Conservation (phyloP, 208 protist species). For the Acanthamoeba polyphaga region DNA sequence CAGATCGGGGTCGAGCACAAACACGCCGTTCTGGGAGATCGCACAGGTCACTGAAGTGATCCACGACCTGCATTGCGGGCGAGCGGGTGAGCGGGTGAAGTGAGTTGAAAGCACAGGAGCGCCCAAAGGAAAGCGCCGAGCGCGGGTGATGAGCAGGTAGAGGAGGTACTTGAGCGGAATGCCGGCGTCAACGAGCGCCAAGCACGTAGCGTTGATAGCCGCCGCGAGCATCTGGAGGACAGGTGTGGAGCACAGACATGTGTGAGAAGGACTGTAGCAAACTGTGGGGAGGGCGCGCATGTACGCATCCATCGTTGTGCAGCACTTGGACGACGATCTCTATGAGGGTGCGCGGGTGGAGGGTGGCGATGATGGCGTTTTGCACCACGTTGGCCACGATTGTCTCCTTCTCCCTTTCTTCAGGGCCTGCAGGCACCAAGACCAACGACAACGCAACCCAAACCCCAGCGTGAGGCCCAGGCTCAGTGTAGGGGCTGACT, state of each 20-base stretch:
- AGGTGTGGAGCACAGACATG: too few relatives aligned
- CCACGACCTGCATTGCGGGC: not conserved
- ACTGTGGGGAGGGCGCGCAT: not conserved
- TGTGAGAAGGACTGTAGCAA: too few relatives aligned
- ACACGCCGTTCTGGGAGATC: not conserved
- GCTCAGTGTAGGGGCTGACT: not conserved
- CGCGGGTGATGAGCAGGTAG: not conserved
- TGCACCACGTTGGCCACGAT: conserved; percentile 22
- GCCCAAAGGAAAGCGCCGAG: not conserved
- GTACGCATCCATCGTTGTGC: conserved; percentile 60
- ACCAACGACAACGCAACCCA: not conserved
- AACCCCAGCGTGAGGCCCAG: not conserved
- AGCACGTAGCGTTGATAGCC: conserved; percentile 56
- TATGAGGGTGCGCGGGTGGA: conserved; percentile 69
- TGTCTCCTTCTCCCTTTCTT: conserved; percentile 55
- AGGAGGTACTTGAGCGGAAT: conserved; percentile 36
- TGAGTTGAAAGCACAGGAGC: not conserved
- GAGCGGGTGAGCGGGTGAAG: not conserved
- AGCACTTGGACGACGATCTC: conserved; percentile 71
- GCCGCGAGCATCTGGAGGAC: not conserved
- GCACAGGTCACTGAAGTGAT: conserved; percentile 36
- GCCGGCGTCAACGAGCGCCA: conserved; percentile 61
- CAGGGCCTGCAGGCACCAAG: not conserved
- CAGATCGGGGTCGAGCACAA: conserved; percentile 53
- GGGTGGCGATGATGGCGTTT: conserved; percentile 69